These are phyloP conservation scores for Pichia nanzhaoensis DNA, from an alignment of 805 yeast genomes.

Conservation along the genomic window DNA sequence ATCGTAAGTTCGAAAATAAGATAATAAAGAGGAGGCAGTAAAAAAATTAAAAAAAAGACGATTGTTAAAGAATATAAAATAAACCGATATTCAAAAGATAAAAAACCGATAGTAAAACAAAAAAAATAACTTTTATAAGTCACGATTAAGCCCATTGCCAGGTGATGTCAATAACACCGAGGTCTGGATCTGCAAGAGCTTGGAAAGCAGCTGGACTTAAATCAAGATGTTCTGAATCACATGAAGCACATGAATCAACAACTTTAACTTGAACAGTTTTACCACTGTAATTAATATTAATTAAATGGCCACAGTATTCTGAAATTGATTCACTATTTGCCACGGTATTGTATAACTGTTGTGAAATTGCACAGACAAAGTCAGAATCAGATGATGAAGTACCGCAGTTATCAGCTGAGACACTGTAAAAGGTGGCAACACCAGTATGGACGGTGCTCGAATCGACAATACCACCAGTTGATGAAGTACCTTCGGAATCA, in stretches of 20 bases:
- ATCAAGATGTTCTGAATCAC: constrained; percentile 41
- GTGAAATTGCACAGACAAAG: constrained; percentile 44
- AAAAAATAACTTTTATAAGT: too few relatives aligned
- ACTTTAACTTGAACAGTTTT: constrained; percentile 47
- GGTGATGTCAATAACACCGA: constrained; percentile 41
- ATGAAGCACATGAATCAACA: constrained; percentile 48
- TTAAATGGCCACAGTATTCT: constrained; percentile 44
- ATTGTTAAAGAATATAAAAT: not conserved
- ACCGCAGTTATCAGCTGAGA: constrained; percentile 48
- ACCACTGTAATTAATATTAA: constrained; percentile 40
- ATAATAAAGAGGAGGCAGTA: not conserved
- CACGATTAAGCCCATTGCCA: constrained; percentile 31
- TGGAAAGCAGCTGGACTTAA: constrained; percentile 48
- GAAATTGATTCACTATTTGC: constrained; percentile 25
- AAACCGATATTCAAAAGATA: too few relatives aligned
- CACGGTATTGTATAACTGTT: constrained; percentile 32
- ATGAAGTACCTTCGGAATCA: constrained; percentile 7
- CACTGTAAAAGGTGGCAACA: constrained; percentile 43
- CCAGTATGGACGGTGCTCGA: constrained; percentile 27
- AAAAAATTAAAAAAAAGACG: not conserved
- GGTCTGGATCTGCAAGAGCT: constrained; percentile 37
- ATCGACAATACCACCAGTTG: constrained; percentile 10
- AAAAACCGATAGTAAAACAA: too few relatives aligned
- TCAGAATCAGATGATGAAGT: constrained; percentile 35
- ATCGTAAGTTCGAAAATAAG: not conserved